Evolutionary conservation across 257 asterid genomes (phyloP), one percentile per base, ranked within the genome.

Genomic region (Petunia secreta): DNA sequence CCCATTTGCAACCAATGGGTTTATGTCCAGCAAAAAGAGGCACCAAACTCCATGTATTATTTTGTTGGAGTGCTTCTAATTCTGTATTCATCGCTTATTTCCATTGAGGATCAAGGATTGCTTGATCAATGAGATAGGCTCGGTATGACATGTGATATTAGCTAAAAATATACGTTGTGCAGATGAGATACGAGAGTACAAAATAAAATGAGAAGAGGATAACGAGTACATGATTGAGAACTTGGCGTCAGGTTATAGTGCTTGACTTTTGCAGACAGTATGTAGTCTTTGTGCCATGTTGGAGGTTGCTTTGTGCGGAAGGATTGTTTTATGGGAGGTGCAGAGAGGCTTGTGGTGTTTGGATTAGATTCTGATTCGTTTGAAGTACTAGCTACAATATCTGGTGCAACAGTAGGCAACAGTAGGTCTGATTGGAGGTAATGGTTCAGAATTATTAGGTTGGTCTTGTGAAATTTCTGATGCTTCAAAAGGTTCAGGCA

Each of bases 1-100:
- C 83, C 67, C 83, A 80, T 6, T 68, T 67, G 25, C 83, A 82
- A 0, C 78, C 81, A 1, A 71, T 78, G 0, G 69, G 59, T 9
- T 69, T 67, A 0, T 82, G 15, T 0, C 60, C 14, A 9, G 10
- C 0, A 2, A 54, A 64, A 25, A 25, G 25, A 25, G 25, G 25
- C 25, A 25, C 25, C 25, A 25, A 25, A 25, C 25, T 25, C 25
- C 25, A 25, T 25, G 25, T 25, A 25, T 25, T 25, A 25, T 25
- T 25, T 25, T 25, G 25, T 25, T 25, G 25, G 25, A 25, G 25
- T 25, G 25, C 25, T 25, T 25, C 25, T 25, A 25, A 25, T 25
- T 25, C 25, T 43, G 5, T 1, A 8, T 44, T 5, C 15, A 43
- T 43, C 4, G 40, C 58, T 6, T 48, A 0, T 37, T 11, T 10